Evolutionary conservation across 805 yeast species (phyloP).

Genomic region (Saccharomycopsis amapae): DNA sequence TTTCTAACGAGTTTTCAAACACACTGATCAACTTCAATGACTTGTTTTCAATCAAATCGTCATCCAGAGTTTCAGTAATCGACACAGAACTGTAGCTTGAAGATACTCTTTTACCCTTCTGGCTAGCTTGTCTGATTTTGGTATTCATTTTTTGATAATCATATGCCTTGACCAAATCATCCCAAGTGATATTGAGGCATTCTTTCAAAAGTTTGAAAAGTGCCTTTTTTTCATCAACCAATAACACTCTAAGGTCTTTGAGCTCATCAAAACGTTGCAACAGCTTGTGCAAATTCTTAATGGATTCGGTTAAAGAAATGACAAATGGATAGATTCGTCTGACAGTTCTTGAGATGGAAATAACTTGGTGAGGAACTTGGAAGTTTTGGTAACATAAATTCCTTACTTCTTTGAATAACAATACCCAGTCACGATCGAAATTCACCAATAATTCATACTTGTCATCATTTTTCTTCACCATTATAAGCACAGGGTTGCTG

Average conservation of each 20-base stretch:
- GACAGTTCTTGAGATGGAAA: slow-evolving; percentile 41
- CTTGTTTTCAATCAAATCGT: slow-evolving; percentile 27
- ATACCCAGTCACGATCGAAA: slow-evolving; percentile 39
- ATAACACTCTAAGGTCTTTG: slow-evolving; percentile 36
- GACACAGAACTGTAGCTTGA: not conserved
- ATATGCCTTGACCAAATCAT: slow-evolving; percentile 38
- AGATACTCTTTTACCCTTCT: not conserved
- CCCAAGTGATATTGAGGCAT: slow-evolving; percentile 46
- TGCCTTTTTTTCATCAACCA: slow-evolving; percentile 30
- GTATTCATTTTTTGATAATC: slow-evolving; percentile 34
- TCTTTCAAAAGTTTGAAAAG: slow-evolving; percentile 31
- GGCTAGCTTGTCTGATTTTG: not conserved
- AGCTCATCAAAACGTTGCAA: slow-evolving; percentile 30
- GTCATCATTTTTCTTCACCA: slow-evolving; percentile 28
- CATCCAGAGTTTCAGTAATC: slow-evolving; percentile 1
- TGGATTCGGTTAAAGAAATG: slow-evolving; percentile 43
- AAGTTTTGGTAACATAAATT: slow-evolving; percentile 43
- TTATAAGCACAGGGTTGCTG: slow-evolving; percentile 35
- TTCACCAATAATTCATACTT: slow-evolving; percentile 32
- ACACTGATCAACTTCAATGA: slow-evolving; percentile 28
- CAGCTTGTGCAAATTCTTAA: slow-evolving; percentile 34
- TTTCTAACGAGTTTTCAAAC: slow-evolving; percentile 30
- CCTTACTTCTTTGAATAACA: slow-evolving; percentile 47
- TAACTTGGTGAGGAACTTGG: slow-evolving; percentile 48
- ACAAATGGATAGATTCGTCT: slow-evolving; percentile 53